Evolutionary conservation across 345 rosid genomes (phyloP).

Genomic region (Melaleuca alternifolia): DNA sequence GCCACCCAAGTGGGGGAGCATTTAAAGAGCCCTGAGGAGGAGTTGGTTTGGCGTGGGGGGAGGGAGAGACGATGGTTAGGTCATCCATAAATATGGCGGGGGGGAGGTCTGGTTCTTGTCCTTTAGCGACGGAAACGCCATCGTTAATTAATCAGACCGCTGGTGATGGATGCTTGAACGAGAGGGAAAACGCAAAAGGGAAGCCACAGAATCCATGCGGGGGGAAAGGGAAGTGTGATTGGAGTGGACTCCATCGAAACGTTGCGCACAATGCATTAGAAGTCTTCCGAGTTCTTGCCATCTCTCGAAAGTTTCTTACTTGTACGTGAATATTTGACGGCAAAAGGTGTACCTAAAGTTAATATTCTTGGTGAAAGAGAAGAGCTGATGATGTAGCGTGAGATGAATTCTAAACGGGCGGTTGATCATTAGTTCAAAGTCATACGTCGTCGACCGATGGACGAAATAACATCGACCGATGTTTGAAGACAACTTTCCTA

Average conservation of each 20-base stretch:
- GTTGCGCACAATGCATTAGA: not conserved
- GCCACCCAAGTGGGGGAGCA: not conserved
- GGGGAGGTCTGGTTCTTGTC: not conserved
- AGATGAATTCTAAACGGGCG: rapidly evolving
- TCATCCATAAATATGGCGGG: slow-evolving; percentile 1
- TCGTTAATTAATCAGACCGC: not conserved
- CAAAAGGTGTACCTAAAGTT: not conserved
- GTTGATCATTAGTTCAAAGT: not conserved
- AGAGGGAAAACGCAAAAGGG: not conserved
- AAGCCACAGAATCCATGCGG: not conserved
- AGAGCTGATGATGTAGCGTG: not conserved
- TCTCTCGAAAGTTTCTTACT: not conserved
- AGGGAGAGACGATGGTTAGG: not conserved
- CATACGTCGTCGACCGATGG: rapidly evolving
- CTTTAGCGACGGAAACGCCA: too few species aligned
- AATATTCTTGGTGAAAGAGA: not conserved
- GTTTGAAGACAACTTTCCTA: not conserved
- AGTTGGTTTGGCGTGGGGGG: not conserved
- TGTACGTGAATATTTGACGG: too few species aligned
- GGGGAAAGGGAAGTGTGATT: not conserved
- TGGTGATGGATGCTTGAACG: not conserved
- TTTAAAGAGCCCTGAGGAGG: not conserved
- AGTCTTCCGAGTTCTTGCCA: not conserved
- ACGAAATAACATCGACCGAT: rapidly evolving
- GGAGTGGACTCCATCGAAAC: not conserved